Evolutionary conservation across 73 alveolate genomes (phyloP), one percentile per base, ranked within the genome.

Genomic region (Chromera velia): DNA sequence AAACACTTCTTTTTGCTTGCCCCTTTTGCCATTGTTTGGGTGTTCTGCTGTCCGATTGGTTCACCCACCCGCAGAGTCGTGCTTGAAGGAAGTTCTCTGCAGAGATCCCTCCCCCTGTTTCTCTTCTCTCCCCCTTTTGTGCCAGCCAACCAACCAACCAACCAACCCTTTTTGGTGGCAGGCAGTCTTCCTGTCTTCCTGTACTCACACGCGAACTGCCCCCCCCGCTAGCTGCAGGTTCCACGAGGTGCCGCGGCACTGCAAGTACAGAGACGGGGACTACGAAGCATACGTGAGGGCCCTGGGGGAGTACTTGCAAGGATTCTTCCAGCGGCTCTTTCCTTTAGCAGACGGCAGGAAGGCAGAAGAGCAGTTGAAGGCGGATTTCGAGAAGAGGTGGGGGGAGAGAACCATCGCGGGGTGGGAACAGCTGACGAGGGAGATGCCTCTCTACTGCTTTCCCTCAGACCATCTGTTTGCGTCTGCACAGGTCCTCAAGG

Each of bases 221-320:
- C n/a, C n/a, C n/a, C n/a, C n/a, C n/a, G n/a, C n/a, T n/a, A n/a
- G n/a, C n/a, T n/a, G 4, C 55, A 40, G 55, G 55, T 79, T 79
- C 48, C 86, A 79, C 49, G 86, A 79, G 74, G 70, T 79, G 73
- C 70, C 65, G 74, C 69, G 86, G 67, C 70, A 68, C 69, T 79
- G 78, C 86, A 79, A 79, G 74, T 79, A 70, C 70, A 73, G 86
- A 33, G 66, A 28, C 80, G 28, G 24, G 24, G 0, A 27, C 13
- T 65, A 28, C 69, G n/a, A 68, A 74, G 80, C 45, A 1, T 79
- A 79, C 80, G 68, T 79, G 34, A 70, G 70, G 28, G 86, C 70
- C 31, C 80, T 79, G 74, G 70, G 68, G 69, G 26, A 48, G 74
- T 79, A 79, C 45, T 67, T 79, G 28, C 63, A 80, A 27, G 80